Percentiles rank a stretch among this genome's conserved stretches.
Evolutionary conservation across 768 basidiomycete genomes (phyloP).

Genomic region (Rhodotorula kratochvilovae): DNA sequence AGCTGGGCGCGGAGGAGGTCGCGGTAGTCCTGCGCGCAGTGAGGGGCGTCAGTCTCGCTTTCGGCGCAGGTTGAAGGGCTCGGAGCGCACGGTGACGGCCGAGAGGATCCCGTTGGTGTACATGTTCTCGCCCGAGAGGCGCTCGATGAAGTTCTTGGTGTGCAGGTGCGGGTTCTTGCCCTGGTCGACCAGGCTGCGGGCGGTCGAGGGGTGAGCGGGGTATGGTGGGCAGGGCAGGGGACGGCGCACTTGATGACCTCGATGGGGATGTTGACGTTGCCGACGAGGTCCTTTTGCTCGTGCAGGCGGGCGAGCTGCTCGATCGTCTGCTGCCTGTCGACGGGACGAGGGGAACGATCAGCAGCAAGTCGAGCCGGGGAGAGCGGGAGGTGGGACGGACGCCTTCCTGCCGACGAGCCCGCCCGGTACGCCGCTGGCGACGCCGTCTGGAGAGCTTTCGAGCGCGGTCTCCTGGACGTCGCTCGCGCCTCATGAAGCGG

Average conservation of each 20-base stretch:
- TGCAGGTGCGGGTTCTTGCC: conserved; percentile 44
- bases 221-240: neutral
- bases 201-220: neutral
- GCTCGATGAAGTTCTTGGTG: conserved; percentile 41
- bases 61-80: neutral
- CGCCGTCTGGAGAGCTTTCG: conserved; percentile 5
- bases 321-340: conserved; percentile 13
- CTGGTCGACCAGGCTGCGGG: conserved; percentile 38
- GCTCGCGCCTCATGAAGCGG: conserved; percentile 22
- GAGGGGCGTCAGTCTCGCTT: neutral
- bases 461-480: conserved; percentile 33
- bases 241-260: conserved; percentile 34
- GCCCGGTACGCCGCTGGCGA: conserved; percentile 21
- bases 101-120: conserved; percentile 44
- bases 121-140: conserved; percentile 43
- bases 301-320: conserved; percentile 19
- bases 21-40: conserved; percentile 24
- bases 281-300: conserved; percentile 13
- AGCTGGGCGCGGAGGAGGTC: conserved; percentile 26
- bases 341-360: neutral
- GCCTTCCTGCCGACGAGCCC: conserved; percentile 36
- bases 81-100: conserved; percentile 34
- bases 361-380: no score
- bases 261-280: conserved; percentile 27
- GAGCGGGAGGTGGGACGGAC: neutral